Evolutionary conservation across 2,329 filamentous ascomycete species (phyloP), one percentile per base, ranked within the genome.

Genomic region (Penicillium sp.): DNA sequence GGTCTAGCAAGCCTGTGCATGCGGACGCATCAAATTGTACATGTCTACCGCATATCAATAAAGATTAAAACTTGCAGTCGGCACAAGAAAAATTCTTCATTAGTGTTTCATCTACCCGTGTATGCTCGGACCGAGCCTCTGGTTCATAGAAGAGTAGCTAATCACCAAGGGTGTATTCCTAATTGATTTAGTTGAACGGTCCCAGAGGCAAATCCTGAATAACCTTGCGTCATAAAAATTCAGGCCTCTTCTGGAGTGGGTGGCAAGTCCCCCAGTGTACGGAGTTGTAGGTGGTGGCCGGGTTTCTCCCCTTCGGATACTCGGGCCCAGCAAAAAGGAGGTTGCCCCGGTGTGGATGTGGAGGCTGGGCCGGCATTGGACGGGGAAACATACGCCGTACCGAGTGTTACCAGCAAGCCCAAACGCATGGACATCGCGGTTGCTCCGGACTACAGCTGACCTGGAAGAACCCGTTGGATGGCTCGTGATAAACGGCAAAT

Each of bases 291-390:
- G 19, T 22, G 19, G 19, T 22, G 19, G n/a, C 35, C 26, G 52
- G 48, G 52, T 64, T 68, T 66, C 64, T 22, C 46, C 46, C 57
- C 63, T 66, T 74, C 71, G 70, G 67, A 71, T 69, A 66, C 63
- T 70, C 71, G 72, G 73, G 63, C 30, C 63, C 65, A 67, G 59
- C 59, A 66, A 68, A 68, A 69, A 65, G 66, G 63, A 62, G 63
- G 65, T 62, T 68, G 42, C 70, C 70, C 68, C 70, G 69, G 68
- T 65, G 64, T 64, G 48, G 63, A 57, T 55, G 63, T 66, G 63
- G 63, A 64, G 61, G 53, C 59, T 54, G 53, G 53, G 37, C 55
- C 61, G 60, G 63, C 62, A 60, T 60, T 63, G 61, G 58, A 67
- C 59, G 65, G 68, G 66, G 68, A 63, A 63, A 60, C 54, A 66